Base-by-base conservation (phyloP, 345 rosid genomes). In the Citrus australasica region DNA sequence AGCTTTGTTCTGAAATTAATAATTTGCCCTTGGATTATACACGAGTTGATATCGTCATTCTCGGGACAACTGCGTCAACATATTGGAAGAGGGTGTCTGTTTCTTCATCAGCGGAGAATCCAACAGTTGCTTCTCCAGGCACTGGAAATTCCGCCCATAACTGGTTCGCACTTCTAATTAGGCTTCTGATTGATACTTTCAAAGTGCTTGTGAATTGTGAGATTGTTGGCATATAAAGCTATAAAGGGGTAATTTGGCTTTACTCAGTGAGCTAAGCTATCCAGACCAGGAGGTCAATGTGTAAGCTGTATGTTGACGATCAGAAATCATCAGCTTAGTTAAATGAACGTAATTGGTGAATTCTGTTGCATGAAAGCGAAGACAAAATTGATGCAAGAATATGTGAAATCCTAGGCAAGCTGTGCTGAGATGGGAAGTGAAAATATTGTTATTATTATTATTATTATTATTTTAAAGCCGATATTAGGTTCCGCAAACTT, bases 81-180 rank as follows among this genome's bases (percentile, higher is more conserved):
- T 19, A 17, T 53, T 8, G 48, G n/a, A 9, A 22, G 38, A 66
- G 3, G n/a, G 56, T 65, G 81, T 71, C 61, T 16, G 73, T 76
- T 74, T 71, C 32, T 58, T 76, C 53, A 9, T 48, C 2, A 61
- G 62, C 88, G 87, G 80, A 64, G 83, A 79, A 80, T 79, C 70
- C 88, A 51, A 80, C 19, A 30, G 25, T 8, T 51, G 7, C 25
- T 13, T 19, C 24, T 17, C 13, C 32, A 16, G 13, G 65, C 83
- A 63, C 56, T 67, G 91, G 75, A 79, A 82, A 69, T 62, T 46
- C 61, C 84, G 85, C 74, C 82, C 24, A 51, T 55, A 59, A 9
- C 37, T 58, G n/a, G 48, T 60, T 71, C 77, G 62, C 46, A 33
- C 17, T 37, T 27, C 19, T 46, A 46, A 7, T 42, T 8, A 71